Evolutionary conservation across 768 basidiomycete genomes (phyloP).

Genomic region (Hortiboletus flavorubellus): DNA sequence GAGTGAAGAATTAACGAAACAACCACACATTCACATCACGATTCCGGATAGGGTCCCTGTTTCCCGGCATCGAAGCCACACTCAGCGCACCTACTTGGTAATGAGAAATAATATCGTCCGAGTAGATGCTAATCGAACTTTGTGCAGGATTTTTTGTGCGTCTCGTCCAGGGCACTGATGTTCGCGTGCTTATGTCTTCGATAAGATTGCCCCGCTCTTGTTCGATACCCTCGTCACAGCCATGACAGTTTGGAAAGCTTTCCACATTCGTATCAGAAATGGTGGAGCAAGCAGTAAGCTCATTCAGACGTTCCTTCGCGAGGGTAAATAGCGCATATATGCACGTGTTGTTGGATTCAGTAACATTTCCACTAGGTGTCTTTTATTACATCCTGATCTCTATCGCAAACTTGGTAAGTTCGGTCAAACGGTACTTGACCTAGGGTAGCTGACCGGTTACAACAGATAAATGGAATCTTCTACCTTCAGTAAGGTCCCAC

Average conservation of each 20-base stretch:
- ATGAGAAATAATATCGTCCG: conserved; percentile 15
- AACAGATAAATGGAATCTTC: conserved; percentile 73
- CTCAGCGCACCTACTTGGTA: conserved; percentile 78
- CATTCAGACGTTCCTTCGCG: conserved; percentile 81
- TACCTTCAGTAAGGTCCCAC: conserved; percentile 65
- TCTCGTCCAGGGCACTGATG: conserved; percentile 8
- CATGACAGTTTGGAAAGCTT: conserved; percentile 79
- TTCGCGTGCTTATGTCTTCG: conserved; percentile 6
- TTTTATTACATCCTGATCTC: conserved; percentile 86
- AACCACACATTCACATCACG: not conserved
- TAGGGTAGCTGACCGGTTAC: conserved; percentile 1
- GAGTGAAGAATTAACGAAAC: conserved; percentile 20
- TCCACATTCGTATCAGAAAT: conserved; percentile 69
- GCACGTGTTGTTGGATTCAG: not conserved
- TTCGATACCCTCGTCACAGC: conserved; percentile 79
- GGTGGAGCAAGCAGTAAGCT: conserved; percentile 75
- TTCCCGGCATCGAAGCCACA: conserved; percentile 80
- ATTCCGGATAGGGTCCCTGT: conserved; percentile 60
- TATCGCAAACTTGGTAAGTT: conserved; percentile 68
- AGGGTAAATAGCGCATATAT: conserved; percentile 45
- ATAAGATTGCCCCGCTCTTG: conserved; percentile 72
- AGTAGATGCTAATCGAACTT: conserved; percentile 5
- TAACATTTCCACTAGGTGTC: conserved; percentile 42
- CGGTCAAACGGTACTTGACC: not conserved
- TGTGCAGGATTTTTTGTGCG: conserved; percentile 55